Conservation (phyloP, 805 yeast species). For the Debaryomyces tyrocola region DNA sequence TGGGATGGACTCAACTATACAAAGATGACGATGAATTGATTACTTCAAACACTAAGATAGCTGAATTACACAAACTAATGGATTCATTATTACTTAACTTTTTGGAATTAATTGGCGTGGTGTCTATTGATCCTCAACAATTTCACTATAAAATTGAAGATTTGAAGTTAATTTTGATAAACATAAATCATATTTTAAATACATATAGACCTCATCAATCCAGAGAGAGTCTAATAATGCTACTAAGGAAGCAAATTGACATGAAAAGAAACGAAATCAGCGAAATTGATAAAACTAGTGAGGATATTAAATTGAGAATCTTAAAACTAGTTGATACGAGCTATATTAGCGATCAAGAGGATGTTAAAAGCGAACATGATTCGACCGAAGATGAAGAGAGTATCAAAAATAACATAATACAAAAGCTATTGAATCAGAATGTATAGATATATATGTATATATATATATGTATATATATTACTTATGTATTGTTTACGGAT, state of each 20-base stretch:
- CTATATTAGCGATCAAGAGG: not conserved
- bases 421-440: constrained; percentile 4
- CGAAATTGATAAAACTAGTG: constrained; percentile 40
- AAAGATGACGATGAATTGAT: constrained; percentile 35
- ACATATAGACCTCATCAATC: constrained; percentile 96
- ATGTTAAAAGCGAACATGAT: not conserved
- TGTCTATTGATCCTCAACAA: constrained; percentile 70
- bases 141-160: constrained; percentile 67
- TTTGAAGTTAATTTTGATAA: constrained; percentile 75
- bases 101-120: constrained; percentile 75
- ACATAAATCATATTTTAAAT: constrained; percentile 87
- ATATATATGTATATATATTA: constrained; percentile 3
- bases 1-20: constrained; percentile 79
- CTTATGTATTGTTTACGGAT: constrained; percentile 3
- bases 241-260: constrained; percentile 69
- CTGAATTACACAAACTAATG: constrained; percentile 76
- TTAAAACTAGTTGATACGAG: constrained; percentile 1
- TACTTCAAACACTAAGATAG: constrained; percentile 50
- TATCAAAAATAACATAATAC: constrained; percentile 3
- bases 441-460: constrained; percentile 1
- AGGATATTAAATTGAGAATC: constrained; percentile 39
- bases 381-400: not conserved
- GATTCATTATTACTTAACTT: constrained; percentile 79
- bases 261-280: constrained; percentile 56
- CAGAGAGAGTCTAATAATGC: constrained; percentile 79